These are phyloP conservation scores for Pseudogymnoascus sp. DNA, from an alignment of 2,329 filamentous ascomycete genomes.

Conservation along the genomic window DNA sequence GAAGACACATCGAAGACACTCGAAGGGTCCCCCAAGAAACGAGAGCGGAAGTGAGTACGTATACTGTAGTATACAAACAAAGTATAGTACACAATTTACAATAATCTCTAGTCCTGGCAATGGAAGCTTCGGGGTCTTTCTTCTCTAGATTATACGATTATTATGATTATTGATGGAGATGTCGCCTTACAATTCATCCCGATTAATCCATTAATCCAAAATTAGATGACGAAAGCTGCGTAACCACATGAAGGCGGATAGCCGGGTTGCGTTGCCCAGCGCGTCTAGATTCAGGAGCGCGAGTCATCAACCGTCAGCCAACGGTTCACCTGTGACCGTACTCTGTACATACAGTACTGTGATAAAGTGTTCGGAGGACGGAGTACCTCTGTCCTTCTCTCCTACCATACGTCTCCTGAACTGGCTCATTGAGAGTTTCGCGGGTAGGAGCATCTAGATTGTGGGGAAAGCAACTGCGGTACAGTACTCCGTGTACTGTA, in stretches of 20 bases:
- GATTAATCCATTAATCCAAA: background rate
- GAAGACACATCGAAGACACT: background rate
- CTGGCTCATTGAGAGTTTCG: background rate
- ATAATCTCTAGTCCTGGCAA: background rate
- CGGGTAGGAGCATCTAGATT: background rate
- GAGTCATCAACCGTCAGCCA: background rate
- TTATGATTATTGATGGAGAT: background rate
- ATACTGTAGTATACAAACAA: too few relatives aligned
- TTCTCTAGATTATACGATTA: background rate
- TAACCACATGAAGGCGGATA: conserved; percentile 6
- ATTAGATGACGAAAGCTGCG: conserved; percentile 3
- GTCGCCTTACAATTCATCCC: background rate
- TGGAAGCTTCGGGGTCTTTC: conserved; percentile 2
- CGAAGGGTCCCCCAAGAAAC: background rate
- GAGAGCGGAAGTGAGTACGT: background rate
- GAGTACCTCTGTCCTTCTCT: background rate
- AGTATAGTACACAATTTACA: background rate
- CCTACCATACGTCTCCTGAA: background rate
- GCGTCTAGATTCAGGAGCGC: background rate
- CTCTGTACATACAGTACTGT: background rate
- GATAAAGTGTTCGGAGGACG: background rate
- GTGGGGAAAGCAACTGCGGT: background rate
- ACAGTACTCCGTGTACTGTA: too few relatives aligned
- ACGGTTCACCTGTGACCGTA: background rate
- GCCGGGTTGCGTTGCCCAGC: background rate